Evolutionary conservation across 2,329 filamentous ascomycete species (phyloP), one percentile per base, ranked within the genome.

Genomic region (Cladobotryum mycophilum): DNA sequence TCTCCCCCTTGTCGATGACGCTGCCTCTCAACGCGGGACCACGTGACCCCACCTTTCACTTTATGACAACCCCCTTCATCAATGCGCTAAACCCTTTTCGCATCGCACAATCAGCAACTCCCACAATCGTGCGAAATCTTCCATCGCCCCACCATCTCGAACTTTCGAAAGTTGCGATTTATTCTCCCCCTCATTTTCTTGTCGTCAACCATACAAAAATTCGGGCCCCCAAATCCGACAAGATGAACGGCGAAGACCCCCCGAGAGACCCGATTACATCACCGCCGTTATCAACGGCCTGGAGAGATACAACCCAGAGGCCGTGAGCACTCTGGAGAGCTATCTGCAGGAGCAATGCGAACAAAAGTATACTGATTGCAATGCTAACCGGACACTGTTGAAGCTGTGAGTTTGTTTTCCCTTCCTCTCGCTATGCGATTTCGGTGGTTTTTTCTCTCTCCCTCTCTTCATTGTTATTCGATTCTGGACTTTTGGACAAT

Each of bases 271-370:
- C 62, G 88, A 93, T 61, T 85, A 93, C 70, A 95, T 99, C 72
- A 86, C 89, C 68, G 79, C 76, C 71, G 96, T 99, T 67, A 89
- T 99, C 67, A 96, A 92, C 74, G 92, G 93, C 62, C 88, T 99
- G 58, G 93, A 99, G 74, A 83, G 93, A 66, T 99, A 99, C 78
- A 99, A 99, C 73, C 93, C 93, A 40, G 93, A 99, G 77, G 96
- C 93, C 47, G 95, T 95, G 45, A 82, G 82, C 56, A 80, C 88
- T 59, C 93, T 99, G 71, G 92, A 99, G 79, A 86, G 89, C 70
- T 99, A 99, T 73, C 86, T 99, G 56, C 80, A 81, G 66, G 85
- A 90, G 72, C 93, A 99, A 76, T 99, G 93, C 78, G 92, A 97
- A 73, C 85, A 88, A 71, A 86, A 90, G 74, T 91, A 87, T 62